Base-by-base conservation (phyloP, 2,329 filamentous ascomycete species). In the Volutella citrinella region DNA sequence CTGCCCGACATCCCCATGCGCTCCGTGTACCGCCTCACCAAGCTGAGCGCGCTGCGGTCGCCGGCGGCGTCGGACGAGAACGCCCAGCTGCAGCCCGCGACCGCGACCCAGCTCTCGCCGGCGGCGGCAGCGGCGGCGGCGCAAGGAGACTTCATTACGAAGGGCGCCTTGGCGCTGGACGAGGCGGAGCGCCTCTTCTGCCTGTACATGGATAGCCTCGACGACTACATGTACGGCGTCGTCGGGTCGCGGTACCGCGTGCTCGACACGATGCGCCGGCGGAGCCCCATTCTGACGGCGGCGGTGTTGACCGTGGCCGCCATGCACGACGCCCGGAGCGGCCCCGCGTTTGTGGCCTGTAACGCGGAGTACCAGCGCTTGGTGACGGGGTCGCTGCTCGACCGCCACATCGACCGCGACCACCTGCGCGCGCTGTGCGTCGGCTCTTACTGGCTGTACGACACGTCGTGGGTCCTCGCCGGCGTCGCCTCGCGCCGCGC, bases 401-500 rank as follows among this genome's bases (percentile, higher is more conserved):
- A 61, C 27, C 45, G 59, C 6, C 49, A 50, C 0, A 46, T 64
- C 0, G 52, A 58, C 12, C 46, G 56, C 4, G 76, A 80, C 36
- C 70, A 76, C 40, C 65, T 81, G n/a, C 68, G 76, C 2, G 77
- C 73, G 7, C 64, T 80, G 26, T 78, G 73, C 29, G 69, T 80
- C 7, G 77, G 72, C 1, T 70, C 75, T 0, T 80, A 80, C 48
- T 81, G 77, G 77, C 61, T 80, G 0, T 74, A 72, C 7, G 76
- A 80, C 38, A 58, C 79, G 10, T 77, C 72, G 14, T 80, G 77
- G 73, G 79, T 74, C 40, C 59, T 80, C 3, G 76, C 73, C 0
- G 76, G 76, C 1, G 61, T 68, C 33, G 70, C 68, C 1, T 68
- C 70, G 10, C 60, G 70, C 2, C 55, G 69, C 20, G 70, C 70